Conservation (phyloP, 441 rosid genomes). For the Capsella rubella region DNA sequence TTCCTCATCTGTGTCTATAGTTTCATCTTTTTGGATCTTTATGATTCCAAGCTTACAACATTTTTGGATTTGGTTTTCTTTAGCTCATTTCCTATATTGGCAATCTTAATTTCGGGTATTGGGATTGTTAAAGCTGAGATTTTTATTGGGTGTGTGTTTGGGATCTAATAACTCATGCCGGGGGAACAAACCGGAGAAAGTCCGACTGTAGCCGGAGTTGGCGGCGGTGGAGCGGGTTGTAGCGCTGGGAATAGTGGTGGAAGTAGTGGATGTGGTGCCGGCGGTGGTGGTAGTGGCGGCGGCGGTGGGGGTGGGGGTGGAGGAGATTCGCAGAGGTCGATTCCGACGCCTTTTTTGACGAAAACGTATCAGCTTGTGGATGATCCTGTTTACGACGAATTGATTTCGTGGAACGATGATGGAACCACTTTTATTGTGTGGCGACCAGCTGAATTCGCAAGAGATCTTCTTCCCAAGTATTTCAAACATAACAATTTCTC, state of each 20-base stretch:
- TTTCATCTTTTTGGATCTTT: constrained; percentile 14
- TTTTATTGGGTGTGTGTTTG: constrained; percentile 17
- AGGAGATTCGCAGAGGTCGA: constrained; percentile 70
- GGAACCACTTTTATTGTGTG: constrained; percentile 86
- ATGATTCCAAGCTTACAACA: constrained; percentile 20
- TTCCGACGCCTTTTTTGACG: constrained; percentile 85
- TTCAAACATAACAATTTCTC: constrained; percentile 98
- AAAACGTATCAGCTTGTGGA: constrained; percentile 87
- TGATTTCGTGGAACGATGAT: constrained; percentile 88
- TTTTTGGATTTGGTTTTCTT: background rate
- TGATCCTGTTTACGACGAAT: constrained; percentile 66
- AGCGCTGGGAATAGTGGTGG: constrained; percentile 45
- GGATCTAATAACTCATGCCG: constrained; percentile 46
- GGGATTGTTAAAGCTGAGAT: background rate
- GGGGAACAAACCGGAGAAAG: constrained; percentile 60
- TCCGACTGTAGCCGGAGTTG: constrained; percentile 40
- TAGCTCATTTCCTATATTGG: constrained; percentile 2
- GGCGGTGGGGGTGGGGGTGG: constrained; percentile 24
- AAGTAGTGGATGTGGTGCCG: constrained; percentile 40
- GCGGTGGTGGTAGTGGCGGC: constrained; percentile 35
- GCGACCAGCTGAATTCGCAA: constrained; percentile 88
- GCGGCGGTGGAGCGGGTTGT: constrained; percentile 42
- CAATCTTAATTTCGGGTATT: constrained; percentile 14
- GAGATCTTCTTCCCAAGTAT: constrained; percentile 90
- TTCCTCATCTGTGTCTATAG: constrained; percentile 17